These are phyloP conservation scores for Mallotus repandus DNA, from an alignment of 441 rosid genomes.

Conservation along the genomic window DNA sequence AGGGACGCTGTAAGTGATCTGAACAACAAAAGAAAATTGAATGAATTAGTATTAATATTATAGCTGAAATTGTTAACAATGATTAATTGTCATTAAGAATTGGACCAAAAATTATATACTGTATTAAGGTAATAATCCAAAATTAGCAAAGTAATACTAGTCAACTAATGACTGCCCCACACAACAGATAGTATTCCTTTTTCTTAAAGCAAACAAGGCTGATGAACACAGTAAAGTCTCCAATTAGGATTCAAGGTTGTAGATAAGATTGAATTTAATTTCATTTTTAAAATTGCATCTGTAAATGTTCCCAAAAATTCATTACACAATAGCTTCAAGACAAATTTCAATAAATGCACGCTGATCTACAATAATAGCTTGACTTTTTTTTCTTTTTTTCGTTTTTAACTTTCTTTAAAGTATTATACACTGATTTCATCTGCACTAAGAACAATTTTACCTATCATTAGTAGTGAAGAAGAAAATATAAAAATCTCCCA, in stretches of 20 bases:
- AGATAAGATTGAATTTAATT: neutral
- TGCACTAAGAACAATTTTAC: too few species aligned
- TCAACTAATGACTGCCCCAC: neutral
- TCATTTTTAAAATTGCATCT: neutral
- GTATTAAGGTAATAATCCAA: neutral
- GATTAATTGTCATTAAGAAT: neutral
- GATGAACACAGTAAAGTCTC: neutral
- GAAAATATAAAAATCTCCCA: too few species aligned
- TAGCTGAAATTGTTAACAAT: neutral
- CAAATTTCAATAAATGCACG: slow-evolving; percentile 13
- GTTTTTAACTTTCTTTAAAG: too few species aligned
- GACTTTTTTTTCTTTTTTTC: too few species aligned
- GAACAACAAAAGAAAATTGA: slow-evolving; percentile 15
- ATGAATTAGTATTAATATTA: neutral
- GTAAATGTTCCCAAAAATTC: neutral
- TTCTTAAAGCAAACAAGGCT: neutral
- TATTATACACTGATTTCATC: too few species aligned
- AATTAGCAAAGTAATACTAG: neutral
- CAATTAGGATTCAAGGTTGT: neutral
- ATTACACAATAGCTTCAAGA: neutral
- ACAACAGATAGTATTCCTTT: neutral
- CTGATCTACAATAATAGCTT: neutral
- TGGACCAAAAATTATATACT: neutral
- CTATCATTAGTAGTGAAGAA: too few species aligned
- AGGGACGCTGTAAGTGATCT: slow-evolving; percentile 83